phyloP scores from a whole-genome alignment of 805 yeast genomes.

The Lachancea sp. region DNA sequence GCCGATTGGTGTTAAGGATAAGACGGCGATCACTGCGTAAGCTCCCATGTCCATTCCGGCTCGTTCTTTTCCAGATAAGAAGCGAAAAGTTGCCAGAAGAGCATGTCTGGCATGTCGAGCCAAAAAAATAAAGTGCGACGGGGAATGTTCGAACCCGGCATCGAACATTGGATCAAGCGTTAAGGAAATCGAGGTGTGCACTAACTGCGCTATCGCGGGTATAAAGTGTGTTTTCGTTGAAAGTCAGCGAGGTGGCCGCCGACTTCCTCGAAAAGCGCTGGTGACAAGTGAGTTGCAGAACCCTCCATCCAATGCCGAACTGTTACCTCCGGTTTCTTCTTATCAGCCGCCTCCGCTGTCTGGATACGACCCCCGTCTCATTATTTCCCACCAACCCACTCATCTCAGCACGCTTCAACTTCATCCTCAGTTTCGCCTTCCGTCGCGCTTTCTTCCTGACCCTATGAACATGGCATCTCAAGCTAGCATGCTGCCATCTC shows the following conservation, averaged over 20 bases:
- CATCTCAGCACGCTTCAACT: conserved; percentile 2
- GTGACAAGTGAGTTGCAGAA: not conserved
- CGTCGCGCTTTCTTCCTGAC: not conserved
- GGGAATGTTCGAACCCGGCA: conserved; percentile 33
- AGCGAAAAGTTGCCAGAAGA: conserved; percentile 43
- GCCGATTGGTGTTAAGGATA: too few species aligned
- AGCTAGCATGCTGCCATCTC: conserved; percentile 6
- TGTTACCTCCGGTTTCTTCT: not conserved
- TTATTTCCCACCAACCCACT: not conserved
- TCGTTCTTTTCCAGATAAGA: conserved; percentile 1
- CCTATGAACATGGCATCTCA: not conserved
- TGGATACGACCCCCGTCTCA: too few species aligned
- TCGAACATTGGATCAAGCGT: conserved; percentile 26
- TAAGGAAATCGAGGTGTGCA: conserved; percentile 32
- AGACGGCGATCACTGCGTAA: too few species aligned
- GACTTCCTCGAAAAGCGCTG: conserved; percentile 22
- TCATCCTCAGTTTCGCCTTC: not conserved
- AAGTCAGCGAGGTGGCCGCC: conserved; percentile 51
- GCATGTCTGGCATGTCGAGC: conserved; percentile 62
- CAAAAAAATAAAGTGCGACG: conserved; percentile 61
- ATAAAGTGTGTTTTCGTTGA: conserved; percentile 51
- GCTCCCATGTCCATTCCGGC: not conserved
- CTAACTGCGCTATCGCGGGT: conserved; percentile 44
- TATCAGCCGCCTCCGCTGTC: conserved; percentile 1
- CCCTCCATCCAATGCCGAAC: not conserved